Base-by-base conservation (phyloP, 2,329 filamentous ascomycete genomes). In the Neofusicoccum ribis region DNA sequence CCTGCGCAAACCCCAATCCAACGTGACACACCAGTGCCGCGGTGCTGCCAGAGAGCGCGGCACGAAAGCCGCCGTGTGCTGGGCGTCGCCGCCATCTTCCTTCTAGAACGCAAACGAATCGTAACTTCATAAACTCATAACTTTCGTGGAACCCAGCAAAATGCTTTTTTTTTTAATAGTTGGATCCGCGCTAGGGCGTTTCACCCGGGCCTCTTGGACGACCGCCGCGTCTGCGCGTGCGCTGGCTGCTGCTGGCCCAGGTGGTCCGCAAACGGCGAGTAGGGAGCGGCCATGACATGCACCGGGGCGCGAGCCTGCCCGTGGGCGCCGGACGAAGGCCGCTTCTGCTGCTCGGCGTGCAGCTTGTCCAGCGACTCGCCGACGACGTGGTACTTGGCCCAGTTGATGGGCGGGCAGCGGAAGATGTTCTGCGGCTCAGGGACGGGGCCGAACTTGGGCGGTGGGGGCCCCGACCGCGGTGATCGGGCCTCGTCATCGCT, bases 371-470 rank as follows among this genome's bases (percentile, higher is more conserved):
- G 83, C 1, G 91, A 87, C 66, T 91, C 89, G 56, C 92, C 93
- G 3, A 95, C 88, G n/a, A 97, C 84, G 70, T 92, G 91, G 77
- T 98, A 98, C 74, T 97, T 93, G 12, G 89, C 87, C 94, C 94
- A 98, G 80, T 97, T 97, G 73, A 98, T 89, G 8, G 92, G 90
- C 8, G 94, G 94, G 79, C 89, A 92, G 46, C 93, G 88, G 31
- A 96, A 89, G 0, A 98, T 82, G 70, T 91, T 91, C 76, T 97
- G 94, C 6, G 91, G 88, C 14, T 85, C 85, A 0, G 93, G 93
- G 14, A 97, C 85, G 17, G 80, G 80, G 2, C 86, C 81, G 81
- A 93, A 93, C 2, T 80, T 74, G 68, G 47, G 47, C 27, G 65
- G 63, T 11, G 61, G 64, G 12, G 51, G 58, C 31, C 9, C 46